Conservation (phyloP, 345 rosid species). For the Syzygium oleosum region DNA sequence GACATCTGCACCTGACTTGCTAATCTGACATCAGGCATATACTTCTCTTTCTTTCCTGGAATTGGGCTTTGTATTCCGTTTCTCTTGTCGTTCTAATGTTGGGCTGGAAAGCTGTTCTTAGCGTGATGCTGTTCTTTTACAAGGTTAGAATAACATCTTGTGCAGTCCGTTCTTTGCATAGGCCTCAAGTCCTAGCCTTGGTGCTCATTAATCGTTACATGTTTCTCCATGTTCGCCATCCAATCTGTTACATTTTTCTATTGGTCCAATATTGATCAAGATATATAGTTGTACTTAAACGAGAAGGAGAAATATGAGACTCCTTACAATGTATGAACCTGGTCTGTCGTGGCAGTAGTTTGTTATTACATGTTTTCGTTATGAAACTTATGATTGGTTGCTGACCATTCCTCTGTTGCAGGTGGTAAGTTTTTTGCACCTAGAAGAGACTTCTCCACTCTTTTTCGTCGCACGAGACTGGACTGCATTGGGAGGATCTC, state of each 20-base stretch:
- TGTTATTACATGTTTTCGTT: not conserved
- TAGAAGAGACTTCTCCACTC: not conserved
- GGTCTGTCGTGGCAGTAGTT: not conserved
- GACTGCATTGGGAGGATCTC: not conserved
- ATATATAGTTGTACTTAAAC: accelerated
- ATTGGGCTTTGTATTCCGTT: not conserved
- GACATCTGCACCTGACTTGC: not conserved
- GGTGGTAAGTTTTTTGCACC: not conserved
- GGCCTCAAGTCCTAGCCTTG: not conserved
- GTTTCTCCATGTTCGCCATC: not conserved
- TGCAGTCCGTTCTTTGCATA: not conserved
- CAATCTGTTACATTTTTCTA: not conserved
- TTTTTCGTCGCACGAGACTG: not conserved
- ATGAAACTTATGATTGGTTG: not conserved
- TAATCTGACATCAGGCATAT: not conserved
- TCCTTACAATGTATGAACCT: not conserved
- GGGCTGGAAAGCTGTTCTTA: not conserved
- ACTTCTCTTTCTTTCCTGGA: not conserved
- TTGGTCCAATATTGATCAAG: not conserved
- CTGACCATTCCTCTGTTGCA: not conserved
- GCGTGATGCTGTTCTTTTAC: not conserved
- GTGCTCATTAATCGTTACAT: not conserved
- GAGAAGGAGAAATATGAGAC: not conserved
- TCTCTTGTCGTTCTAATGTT: not conserved
- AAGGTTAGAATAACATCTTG: not conserved